Evolutionary conservation across 2,329 filamentous ascomycete genomes (phyloP).

Genomic region (Fusarium ambrosium): DNA sequence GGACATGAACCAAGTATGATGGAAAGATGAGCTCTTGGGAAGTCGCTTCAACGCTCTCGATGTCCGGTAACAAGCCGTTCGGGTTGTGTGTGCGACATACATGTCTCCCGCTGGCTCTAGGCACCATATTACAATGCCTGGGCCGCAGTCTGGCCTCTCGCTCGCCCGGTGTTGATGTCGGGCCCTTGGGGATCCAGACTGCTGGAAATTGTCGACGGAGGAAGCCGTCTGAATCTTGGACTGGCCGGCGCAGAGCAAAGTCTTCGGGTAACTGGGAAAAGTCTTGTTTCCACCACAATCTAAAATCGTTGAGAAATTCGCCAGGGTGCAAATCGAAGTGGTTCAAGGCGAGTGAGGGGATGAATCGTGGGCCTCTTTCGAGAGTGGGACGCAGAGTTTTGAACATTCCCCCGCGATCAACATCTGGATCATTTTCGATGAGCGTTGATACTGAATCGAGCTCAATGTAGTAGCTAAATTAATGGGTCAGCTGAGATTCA

Average conservation of each 20-base stretch:
- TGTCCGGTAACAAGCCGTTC: not conserved
- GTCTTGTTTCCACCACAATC: not conserved
- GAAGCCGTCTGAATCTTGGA: not conserved
- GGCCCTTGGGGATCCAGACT: not conserved
- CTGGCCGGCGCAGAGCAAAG: not conserved
- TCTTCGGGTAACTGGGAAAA: not conserved
- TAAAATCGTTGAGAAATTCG: not conserved
- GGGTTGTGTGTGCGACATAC: not conserved
- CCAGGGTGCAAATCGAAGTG: not conserved
- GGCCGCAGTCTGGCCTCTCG: not conserved
- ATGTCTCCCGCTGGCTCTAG: not conserved
- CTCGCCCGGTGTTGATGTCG: not conserved
- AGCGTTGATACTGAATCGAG: not conserved
- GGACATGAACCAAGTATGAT: not conserved
- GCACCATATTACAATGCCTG: not conserved
- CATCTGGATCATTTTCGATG: too few relatives aligned
- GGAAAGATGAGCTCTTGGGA: not conserved
- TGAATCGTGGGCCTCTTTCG: not conserved
- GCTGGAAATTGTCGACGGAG: not conserved
- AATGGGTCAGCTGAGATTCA: not conserved
- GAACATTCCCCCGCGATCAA: too few relatives aligned
- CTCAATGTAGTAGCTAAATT: not conserved
- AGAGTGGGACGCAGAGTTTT: too few relatives aligned
- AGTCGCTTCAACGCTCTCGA: not conserved
- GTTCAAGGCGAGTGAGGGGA: not conserved